phyloP scores from a whole-genome alignment of 2,329 filamentous ascomycete genomes.

The Chrysosporium queenslandicum region DNA sequence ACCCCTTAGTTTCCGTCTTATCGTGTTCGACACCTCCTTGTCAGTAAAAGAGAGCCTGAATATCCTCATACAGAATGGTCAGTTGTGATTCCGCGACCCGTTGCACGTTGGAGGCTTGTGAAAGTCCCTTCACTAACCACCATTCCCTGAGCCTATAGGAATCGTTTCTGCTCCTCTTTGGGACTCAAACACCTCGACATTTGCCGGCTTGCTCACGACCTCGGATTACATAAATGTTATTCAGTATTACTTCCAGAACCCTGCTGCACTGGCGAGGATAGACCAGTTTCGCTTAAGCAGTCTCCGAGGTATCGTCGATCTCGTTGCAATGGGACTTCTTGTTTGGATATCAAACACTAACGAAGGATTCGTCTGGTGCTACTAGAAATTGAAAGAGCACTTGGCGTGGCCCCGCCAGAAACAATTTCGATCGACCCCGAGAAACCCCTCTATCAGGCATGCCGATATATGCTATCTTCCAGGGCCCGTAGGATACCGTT shows the following conservation, averaged over 20 bases:
- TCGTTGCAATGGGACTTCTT: background rate
- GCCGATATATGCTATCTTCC: constrained; percentile 85
- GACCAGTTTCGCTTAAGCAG: constrained; percentile 91
- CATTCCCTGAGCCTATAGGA: constrained; percentile 44
- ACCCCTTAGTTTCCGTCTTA: constrained; percentile 87
- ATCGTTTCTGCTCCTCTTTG: constrained; percentile 96
- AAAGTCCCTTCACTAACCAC: constrained; percentile 15
- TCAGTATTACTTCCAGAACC: constrained; percentile 97
- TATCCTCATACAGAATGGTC: constrained; percentile 92
- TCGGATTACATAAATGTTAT: constrained; percentile 98
- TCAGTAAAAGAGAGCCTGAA: constrained; percentile 95
- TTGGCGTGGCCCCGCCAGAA: constrained; percentile 82
- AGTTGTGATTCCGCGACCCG: constrained; percentile 6
- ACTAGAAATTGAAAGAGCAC: constrained; percentile 85
- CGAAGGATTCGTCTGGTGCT: constrained; percentile 1
- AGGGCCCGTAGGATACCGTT: constrained; percentile 87
- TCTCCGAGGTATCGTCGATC: constrained; percentile 58
- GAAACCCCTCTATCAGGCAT: constrained; percentile 86
- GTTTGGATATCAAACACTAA: constrained; percentile 12
- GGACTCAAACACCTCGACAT: constrained; percentile 87
- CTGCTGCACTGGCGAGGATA: constrained; percentile 76
- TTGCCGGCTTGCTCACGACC: constrained; percentile 86
- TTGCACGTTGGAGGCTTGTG: background rate
- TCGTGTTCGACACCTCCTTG: constrained; percentile 88
- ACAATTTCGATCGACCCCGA: constrained; percentile 93